phyloP scores from a whole-genome alignment of 169 alveolate species.

The Eimeria mitis region DNA sequence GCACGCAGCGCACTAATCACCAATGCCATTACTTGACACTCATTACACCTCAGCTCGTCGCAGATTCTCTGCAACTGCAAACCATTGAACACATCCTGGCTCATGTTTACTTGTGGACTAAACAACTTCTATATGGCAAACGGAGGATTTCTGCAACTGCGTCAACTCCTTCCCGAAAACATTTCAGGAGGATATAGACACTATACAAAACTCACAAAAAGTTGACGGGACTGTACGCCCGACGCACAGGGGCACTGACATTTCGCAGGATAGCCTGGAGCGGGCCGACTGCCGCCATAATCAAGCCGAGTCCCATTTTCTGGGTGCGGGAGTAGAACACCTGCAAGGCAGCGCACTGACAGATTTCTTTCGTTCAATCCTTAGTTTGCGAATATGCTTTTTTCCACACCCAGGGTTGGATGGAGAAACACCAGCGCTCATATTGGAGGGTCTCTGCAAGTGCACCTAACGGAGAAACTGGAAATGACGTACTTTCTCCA shows the following conservation, averaged over 20 bases:
- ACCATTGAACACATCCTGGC: neutral
- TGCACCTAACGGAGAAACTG: neutral
- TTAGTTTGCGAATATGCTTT: neutral
- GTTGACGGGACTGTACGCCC: slow-evolving; percentile 33
- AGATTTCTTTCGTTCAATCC: neutral
- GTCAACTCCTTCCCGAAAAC: neutral
- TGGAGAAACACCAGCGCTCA: neutral
- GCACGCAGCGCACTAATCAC: neutral
- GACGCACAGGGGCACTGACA: slow-evolving; percentile 35
- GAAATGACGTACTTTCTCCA: slow-evolving; percentile 3
- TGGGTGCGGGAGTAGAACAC: slow-evolving; percentile 63
- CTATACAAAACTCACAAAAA: neutral
- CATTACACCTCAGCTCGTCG: neutral
- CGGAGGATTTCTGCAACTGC: neutral
- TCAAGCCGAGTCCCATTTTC: slow-evolving; percentile 14
- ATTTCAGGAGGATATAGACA: neutral
- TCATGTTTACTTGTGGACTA: too few species aligned
- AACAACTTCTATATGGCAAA: too few species aligned
- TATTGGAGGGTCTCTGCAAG: neutral
- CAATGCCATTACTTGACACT: neutral
- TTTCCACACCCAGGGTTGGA: neutral
- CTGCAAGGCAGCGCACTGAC: neutral
- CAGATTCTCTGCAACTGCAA: neutral
- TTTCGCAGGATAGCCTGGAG: slow-evolving; percentile 22
- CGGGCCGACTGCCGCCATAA: slow-evolving; percentile 26